Conservation (phyloP, 225 moss, liverwort and hornwort genomes). For the Bryum argenteum region DNA sequence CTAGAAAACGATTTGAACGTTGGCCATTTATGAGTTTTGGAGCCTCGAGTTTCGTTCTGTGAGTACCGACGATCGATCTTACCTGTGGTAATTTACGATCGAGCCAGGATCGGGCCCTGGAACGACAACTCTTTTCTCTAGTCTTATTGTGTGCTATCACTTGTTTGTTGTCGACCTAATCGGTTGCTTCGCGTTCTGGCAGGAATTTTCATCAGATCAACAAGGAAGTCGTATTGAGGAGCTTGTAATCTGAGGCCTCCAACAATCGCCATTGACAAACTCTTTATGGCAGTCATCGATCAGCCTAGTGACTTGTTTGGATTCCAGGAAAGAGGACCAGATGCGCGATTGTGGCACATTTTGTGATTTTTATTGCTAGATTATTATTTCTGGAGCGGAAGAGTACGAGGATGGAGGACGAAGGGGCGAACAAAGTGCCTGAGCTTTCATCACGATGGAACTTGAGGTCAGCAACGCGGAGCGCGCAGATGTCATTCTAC, state of each 20-base stretch:
- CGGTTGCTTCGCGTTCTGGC: slow-evolving; percentile 13
- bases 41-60: background rate
- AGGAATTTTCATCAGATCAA: slow-evolving; percentile 18
- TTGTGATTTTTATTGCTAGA: slow-evolving; percentile 7
- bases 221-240: slow-evolving; percentile 13
- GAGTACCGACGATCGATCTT: no score
- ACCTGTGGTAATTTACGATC: background rate
- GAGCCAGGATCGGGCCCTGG: background rate
- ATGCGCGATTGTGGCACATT: slow-evolving; percentile 10
- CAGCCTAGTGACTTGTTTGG: slow-evolving; percentile 7
- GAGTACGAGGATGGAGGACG: slow-evolving; percentile 31
- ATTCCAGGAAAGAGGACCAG: slow-evolving; percentile 8
- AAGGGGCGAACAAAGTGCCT: slow-evolving; percentile 11
- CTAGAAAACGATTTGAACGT: background rate
- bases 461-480: slow-evolving; percentile 40
- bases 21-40: background rate
- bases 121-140: background rate
- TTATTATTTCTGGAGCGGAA: slow-evolving; percentile 12
- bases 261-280: background rate
- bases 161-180: background rate
- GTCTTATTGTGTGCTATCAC: no score
- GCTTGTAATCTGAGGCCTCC: background rate
- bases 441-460: slow-evolving; percentile 45
- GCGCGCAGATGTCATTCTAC: slow-evolving; percentile 43
- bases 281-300: slow-evolving; percentile 26